These are phyloP conservation scores for Tulasnella sp. DNA, from an alignment of 768 basidiomycete species.

Conservation along the genomic window DNA sequence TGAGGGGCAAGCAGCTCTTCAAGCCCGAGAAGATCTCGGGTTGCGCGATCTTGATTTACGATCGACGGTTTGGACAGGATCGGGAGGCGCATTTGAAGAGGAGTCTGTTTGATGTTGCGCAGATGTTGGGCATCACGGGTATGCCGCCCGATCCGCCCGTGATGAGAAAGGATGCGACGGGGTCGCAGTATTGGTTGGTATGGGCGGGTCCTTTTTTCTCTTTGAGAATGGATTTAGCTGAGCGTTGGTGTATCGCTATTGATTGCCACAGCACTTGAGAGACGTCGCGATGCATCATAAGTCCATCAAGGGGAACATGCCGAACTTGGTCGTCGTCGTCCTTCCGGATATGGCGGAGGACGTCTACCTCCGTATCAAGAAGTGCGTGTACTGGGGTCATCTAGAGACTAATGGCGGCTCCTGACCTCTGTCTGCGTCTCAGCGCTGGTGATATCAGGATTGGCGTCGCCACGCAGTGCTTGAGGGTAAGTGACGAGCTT, in stretches of 20 bases:
- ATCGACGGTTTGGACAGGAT: slow-evolving; percentile 44
- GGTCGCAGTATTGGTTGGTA: slow-evolving; percentile 25
- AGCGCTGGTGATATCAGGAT: slow-evolving; percentile 67
- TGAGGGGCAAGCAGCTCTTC: slow-evolving; percentile 46
- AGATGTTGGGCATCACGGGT: slow-evolving; percentile 46
- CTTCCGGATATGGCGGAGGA: slow-evolving; percentile 60
- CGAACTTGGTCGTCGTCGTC: slow-evolving; percentile 52
- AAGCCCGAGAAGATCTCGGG: slow-evolving; percentile 36
- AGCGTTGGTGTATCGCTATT: not conserved
- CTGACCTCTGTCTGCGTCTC: not conserved
- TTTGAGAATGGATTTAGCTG: not conserved
- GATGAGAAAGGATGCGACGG: slow-evolving; percentile 48
- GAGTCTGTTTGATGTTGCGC: slow-evolving; percentile 22
- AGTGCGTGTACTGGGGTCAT: slow-evolving; percentile 39
- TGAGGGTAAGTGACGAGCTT: slow-evolving; percentile 31
- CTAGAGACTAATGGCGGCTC: too few species aligned
- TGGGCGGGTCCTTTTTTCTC: not conserved
- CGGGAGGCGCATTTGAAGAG: slow-evolving; percentile 42
- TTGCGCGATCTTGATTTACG: slow-evolving; percentile 60
- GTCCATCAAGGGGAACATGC: slow-evolving; percentile 31
- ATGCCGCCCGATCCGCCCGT: slow-evolving; percentile 35
- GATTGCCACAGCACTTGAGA: slow-evolving; percentile 34
- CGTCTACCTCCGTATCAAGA: slow-evolving; percentile 65
- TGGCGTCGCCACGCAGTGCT: slow-evolving; percentile 70
- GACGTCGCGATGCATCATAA: slow-evolving; percentile 38